These are phyloP conservation scores for Mortierella alpina DNA, from an alignment of 192 early-diverging fungal species.

Conservation along the genomic window DNA sequence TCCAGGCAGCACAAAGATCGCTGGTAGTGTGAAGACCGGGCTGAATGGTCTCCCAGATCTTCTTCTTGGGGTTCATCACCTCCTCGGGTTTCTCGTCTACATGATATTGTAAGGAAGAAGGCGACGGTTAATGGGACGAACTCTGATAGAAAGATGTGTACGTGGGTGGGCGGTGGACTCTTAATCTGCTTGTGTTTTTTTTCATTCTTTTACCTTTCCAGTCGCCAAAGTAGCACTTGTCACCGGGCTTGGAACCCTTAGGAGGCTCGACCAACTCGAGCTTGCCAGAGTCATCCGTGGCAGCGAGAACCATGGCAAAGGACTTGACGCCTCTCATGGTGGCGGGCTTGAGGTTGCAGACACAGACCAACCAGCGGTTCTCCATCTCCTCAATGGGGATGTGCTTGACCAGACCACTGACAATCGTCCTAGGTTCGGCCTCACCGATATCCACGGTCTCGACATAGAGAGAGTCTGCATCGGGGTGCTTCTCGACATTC, in stretches of 20 bases:
- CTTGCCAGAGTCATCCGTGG: slow-evolving; percentile 85
- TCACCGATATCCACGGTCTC: slow-evolving; percentile 96
- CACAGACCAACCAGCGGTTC: slow-evolving; percentile 72
- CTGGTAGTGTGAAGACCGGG: slow-evolving; percentile 82
- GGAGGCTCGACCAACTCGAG: slow-evolving; percentile 95
- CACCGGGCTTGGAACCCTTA: slow-evolving; percentile 86
- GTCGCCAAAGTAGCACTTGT: slow-evolving; percentile 91
- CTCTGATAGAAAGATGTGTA: too few species aligned
- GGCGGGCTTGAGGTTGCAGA: slow-evolving; percentile 97
- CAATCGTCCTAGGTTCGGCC: slow-evolving; percentile 84
- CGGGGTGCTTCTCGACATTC: slow-evolving; percentile 88
- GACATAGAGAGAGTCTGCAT: slow-evolving; percentile 96
- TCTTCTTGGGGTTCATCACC: slow-evolving; percentile 97
- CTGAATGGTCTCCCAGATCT: slow-evolving; percentile 97
- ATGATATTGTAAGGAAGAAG: neutral
- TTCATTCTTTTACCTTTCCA: slow-evolving; percentile 85
- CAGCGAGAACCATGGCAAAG: slow-evolving; percentile 94
- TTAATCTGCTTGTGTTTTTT: too few species aligned
- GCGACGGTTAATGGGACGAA: too few species aligned
- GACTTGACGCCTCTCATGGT: slow-evolving; percentile 96
- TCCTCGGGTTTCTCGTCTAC: slow-evolving; percentile 79
- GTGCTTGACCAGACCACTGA: slow-evolving; percentile 93
- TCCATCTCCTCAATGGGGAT: slow-evolving; percentile 92
- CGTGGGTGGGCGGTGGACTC: too few species aligned
- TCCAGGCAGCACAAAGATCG: slow-evolving; percentile 73